Evolutionary conservation across 345 rosid genomes (phyloP).

Genomic region (Kandelia obovata): DNA sequence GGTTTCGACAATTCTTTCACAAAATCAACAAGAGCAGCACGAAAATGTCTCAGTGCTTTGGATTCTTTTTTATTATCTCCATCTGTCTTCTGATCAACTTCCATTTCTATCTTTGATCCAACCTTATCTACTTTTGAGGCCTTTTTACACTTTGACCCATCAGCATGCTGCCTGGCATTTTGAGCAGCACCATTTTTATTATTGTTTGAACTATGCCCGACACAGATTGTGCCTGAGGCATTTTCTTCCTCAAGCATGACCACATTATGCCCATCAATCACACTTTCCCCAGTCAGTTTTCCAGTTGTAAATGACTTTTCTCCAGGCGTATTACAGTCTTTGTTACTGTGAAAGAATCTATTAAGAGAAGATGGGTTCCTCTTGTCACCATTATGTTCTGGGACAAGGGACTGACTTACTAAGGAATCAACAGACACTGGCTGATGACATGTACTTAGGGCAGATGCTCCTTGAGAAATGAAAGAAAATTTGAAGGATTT

Average conservation of each 20-base stretch:
- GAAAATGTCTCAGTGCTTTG: conserved; percentile 54
- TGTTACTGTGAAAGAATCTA: conserved; percentile 30
- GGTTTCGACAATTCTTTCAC: conserved; percentile 77
- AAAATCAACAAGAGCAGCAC: conserved; percentile 56
- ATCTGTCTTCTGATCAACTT: conserved; percentile 43
- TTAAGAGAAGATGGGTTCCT: conserved; percentile 39
- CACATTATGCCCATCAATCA: conserved; percentile 41
- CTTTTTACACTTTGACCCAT: conserved; percentile 41
- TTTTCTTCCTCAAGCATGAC: conserved; percentile 43
- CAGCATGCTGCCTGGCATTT: conserved; percentile 36
- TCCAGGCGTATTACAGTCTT: conserved; percentile 20
- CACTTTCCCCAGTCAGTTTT: conserved; percentile 43
- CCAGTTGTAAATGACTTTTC: conserved; percentile 32
- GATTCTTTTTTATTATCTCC: conserved; percentile 43
- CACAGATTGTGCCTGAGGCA: conserved; percentile 37
- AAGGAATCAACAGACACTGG: conserved; percentile 32
- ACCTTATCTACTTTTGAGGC: conserved; percentile 31
- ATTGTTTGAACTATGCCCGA: conserved; percentile 32
- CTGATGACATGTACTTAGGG: conserved; percentile 30
- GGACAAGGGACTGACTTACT: conserved; percentile 16
- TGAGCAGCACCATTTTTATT: conserved; percentile 28
- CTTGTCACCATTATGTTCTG: conserved; percentile 45
- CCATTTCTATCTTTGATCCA: conserved; percentile 33
- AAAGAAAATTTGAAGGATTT: conserved; percentile 32
- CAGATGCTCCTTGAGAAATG: conserved; percentile 33